These are phyloP conservation scores for Mangifera indica DNA, from an alignment of 345 rosid genomes.

Conservation along the genomic window DNA sequence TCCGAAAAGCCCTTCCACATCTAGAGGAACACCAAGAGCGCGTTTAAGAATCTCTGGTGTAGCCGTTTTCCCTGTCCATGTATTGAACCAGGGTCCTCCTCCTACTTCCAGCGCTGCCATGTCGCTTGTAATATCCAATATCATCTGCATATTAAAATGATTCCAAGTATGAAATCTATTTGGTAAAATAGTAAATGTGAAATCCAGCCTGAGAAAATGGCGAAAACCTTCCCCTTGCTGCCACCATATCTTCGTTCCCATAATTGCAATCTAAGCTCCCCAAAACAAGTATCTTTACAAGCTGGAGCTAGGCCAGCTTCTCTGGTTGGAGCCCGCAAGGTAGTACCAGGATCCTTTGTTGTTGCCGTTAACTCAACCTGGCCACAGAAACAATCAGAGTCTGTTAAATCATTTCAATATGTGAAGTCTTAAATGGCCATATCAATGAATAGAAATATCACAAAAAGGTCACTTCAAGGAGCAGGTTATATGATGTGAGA, in stretches of 20 bases:
- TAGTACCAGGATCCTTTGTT: slow-evolving; percentile 68
- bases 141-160: slow-evolving; percentile 39
- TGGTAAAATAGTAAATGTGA: neutral
- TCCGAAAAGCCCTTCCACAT: slow-evolving; percentile 52
- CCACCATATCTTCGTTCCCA: slow-evolving; percentile 79
- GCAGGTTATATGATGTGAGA: neutral
- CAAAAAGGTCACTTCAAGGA: neutral
- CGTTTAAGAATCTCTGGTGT: slow-evolving; percentile 60
- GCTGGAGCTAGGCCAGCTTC: slow-evolving; percentile 88
- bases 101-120: slow-evolving; percentile 92
- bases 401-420: slow-evolving; percentile 2
- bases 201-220: neutral
- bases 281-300: slow-evolving; percentile 82
- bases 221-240: slow-evolving; percentile 77
- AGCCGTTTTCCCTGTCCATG: slow-evolving; percentile 76
- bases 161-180: neutral
- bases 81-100: slow-evolving; percentile 95
- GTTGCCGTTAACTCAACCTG: slow-evolving; percentile 85
- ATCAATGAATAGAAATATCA: neutral
- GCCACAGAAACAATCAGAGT: neutral
- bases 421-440: neutral
- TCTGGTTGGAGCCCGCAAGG: slow-evolving; percentile 83
- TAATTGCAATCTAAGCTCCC: slow-evolving; percentile 65
- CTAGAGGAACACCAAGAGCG: slow-evolving; percentile 54
- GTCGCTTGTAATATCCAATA: slow-evolving; percentile 71